Percentiles rank a stretch among this genome's conserved stretches.
These are phyloP conservation scores for Lichtheimia ornata DNA, from an alignment of 371 early-diverging fungal species.

Conservation along the genomic window DNA sequence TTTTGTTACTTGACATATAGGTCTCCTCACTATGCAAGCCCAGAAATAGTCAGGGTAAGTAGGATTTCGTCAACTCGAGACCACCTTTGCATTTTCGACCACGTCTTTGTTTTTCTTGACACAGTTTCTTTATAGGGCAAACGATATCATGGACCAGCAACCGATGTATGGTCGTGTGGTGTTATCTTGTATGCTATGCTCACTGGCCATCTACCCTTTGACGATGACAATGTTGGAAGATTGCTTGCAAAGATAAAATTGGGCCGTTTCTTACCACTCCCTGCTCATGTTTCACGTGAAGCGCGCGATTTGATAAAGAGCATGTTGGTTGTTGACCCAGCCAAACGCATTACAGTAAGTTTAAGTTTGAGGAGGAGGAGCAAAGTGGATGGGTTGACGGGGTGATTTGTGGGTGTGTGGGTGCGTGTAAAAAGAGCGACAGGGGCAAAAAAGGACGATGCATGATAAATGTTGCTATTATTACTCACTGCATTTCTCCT, in stretches of 20 bases:
- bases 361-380: neutral
- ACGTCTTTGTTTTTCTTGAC: constrained; percentile 25
- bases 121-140: constrained; percentile 40
- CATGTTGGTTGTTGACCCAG: constrained; percentile 58
- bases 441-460: too few relatives aligned
- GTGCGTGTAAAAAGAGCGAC: too few relatives aligned
- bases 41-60: constrained; percentile 76
- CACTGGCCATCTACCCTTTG: constrained; percentile 90
- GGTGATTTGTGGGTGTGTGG: too few relatives aligned
- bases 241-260: constrained; percentile 69
- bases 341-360: constrained; percentile 12
- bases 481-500: constrained; percentile 1
- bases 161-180: constrained; percentile 94
- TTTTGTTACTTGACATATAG: constrained; percentile 12
- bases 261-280: constrained; percentile 52
- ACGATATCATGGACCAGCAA: constrained; percentile 78
- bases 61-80: neutral
- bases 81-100: constrained; percentile 6
- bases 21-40: constrained; percentile 86
- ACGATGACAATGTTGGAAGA: constrained; percentile 84
- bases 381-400: neutral
- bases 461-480: too few relatives aligned
- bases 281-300: constrained; percentile 60
- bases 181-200: constrained; percentile 90
- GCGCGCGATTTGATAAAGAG: constrained; percentile 63